Evolutionary conservation across 352 stramenopile genomes (phyloP), one percentile per base, ranked within the genome.

Genomic region (Thalassiosira oceanica): DNA sequence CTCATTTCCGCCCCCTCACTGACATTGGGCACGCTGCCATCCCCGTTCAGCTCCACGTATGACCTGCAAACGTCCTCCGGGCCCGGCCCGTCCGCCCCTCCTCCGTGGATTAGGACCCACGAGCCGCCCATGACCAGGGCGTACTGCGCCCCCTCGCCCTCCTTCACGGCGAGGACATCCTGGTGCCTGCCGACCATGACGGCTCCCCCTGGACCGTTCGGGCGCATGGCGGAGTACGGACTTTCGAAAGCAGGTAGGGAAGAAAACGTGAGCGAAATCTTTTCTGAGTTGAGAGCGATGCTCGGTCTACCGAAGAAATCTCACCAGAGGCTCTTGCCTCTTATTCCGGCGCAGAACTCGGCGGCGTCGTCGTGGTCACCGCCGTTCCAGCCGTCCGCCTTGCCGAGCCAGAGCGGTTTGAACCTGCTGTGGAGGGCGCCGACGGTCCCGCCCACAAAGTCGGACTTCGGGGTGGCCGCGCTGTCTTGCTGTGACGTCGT

Each of bases 301-400:
- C 31, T 39, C n/a, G 31, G 31, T 13, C 8, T 13, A 39, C 31
- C 8, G n/a, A 13, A n/a, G n/a, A 39, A 39, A 39, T 13, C 8
- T 13, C 31, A 39, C 8, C 31, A 39, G n/a, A n/a, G n/a, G n/a
- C n/a, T n/a, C 31, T 46, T 46, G 24, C 37, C 37, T 46, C 37
- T 20, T 8, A 46, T 46, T 18, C 37, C 24, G 16, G 21, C 33
- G 15, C 62, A 73, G 13, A 73, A 73, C 11, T 65, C 21, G 16
- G 68, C 20, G 42, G 67, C 67, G 58, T 78, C 67, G 27, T 58
- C 37, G 42, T 78, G 60, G 31, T 58, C 62, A 3, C 67, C 60
- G 20, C 45, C 67, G 61, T 72, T 68, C 67, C 67, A 78, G 16
- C 65, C 65, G 39, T 26, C 13, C 13, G 13, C 27, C 15, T 33